phyloP scores from a whole-genome alignment of 352 stramenopile genomes.

The Phytophthora palmivora region DNA sequence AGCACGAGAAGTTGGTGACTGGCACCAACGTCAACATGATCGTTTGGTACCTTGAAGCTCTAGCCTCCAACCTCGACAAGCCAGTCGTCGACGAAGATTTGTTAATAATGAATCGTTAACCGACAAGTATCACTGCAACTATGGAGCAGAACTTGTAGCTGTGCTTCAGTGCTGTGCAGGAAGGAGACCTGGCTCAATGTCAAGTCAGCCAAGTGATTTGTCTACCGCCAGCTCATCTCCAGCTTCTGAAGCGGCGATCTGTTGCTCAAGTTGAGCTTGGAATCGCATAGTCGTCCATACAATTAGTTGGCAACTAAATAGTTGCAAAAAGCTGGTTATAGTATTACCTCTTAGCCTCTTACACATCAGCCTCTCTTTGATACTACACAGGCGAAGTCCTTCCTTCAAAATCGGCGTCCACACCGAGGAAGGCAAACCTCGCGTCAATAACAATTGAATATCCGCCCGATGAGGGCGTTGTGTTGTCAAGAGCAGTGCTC shows the following conservation, averaged over 20 bases:
- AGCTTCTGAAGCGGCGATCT: conserved; percentile 13
- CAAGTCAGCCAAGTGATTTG: conserved; percentile 13
- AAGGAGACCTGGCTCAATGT: conserved; percentile 13
- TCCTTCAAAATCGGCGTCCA: conserved; percentile 23
- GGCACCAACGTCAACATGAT: neutral
- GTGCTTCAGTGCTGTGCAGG: conserved; percentile 3
- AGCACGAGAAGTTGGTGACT: neutral
- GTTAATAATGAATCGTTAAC: neutral
- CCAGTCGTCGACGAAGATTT: conserved; percentile 1
- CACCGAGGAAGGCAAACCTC: conserved; percentile 9
- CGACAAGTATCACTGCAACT: neutral
- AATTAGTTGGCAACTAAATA: no score
- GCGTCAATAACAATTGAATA: conserved; percentile 32
- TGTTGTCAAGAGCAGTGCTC: conserved; percentile 39
- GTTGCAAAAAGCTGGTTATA: conserved; percentile 27
- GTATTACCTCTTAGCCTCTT: conserved; percentile 16
- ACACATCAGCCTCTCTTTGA: conserved; percentile 15
- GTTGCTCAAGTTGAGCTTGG: conserved; percentile 6
- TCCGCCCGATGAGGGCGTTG: conserved; percentile 19
- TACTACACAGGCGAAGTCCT: conserved; percentile 16
- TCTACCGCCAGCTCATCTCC: conserved; percentile 4
- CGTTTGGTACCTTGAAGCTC: conserved; percentile 8
- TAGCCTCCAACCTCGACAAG: neutral
- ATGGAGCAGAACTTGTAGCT: neutral
- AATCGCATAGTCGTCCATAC: neutral